Conservation (phyloP, 176 grass and related monocot species). For the Puya raimondii region DNA sequence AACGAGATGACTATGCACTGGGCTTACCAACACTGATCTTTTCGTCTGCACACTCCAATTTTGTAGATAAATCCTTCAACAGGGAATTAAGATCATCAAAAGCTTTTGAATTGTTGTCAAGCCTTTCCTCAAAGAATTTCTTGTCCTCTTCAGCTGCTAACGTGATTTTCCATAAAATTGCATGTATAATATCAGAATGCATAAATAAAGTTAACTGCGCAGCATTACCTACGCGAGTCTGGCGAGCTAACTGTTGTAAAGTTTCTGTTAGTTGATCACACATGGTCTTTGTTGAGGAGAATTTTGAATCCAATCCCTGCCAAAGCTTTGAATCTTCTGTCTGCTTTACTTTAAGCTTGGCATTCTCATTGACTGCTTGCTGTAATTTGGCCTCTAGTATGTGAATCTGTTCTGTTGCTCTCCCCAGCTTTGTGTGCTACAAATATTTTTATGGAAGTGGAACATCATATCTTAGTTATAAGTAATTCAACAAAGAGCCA, state of each 20-base stretch:
- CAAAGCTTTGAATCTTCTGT: slow-evolving; percentile 74
- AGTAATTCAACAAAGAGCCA: background rate
- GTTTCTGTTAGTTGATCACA: slow-evolving; percentile 90
- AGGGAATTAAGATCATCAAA: slow-evolving; percentile 52
- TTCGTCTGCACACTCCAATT: slow-evolving; percentile 46
- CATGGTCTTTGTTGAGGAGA: slow-evolving; percentile 70
- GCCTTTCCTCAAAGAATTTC: slow-evolving; percentile 54
- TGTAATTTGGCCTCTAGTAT: slow-evolving; percentile 75
- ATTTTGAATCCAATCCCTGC: slow-evolving; percentile 77
- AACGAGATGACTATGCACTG: background rate
- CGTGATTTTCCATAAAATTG: slow-evolving; percentile 26
- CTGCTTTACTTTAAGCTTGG: slow-evolving; percentile 81
- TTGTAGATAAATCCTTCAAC: slow-evolving; percentile 47
- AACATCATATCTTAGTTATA: background rate
- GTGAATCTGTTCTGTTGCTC: slow-evolving; percentile 73
- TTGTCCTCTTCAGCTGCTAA: slow-evolving; percentile 72
- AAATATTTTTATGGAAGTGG: background rate
- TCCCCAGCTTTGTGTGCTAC: slow-evolving; percentile 69
- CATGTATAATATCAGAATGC: slow-evolving; percentile 6
- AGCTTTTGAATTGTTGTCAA: slow-evolving; percentile 59
- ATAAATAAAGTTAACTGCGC: background rate
- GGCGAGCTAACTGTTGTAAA: slow-evolving; percentile 54
- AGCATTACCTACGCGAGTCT: slow-evolving; percentile 60
- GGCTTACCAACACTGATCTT: slow-evolving; percentile 51
- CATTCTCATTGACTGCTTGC: slow-evolving; percentile 76